Evolutionary conservation across 345 rosid species (phyloP), one percentile per base, ranked within the genome.

Genomic region (Kernera saxatilis): DNA sequence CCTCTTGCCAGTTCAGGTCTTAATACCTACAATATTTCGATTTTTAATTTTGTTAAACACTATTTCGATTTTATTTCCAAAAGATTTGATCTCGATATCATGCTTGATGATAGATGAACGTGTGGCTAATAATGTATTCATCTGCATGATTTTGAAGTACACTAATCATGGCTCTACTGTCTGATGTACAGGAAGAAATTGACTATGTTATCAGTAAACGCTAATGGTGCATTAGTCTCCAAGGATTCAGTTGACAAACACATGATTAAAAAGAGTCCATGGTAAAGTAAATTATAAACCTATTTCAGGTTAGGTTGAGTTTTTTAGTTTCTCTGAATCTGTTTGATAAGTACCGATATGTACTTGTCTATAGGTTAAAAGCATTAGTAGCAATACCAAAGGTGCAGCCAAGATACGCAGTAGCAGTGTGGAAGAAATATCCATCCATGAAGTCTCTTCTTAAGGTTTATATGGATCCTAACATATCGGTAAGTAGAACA

Each of bases 361-460:
- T 33, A 27, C 43, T 18, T 33, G 41, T 49, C 1, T 64, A 69
- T 83, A 94, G 99, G 97, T 79, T 91, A 72, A 94, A 89, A 82
- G 95, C 95, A 12, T 83, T 91, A 82, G 86, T 91, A 59, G 87
- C 95, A 26, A 88, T 94, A 43, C 99, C 97, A 54, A 94, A 94
- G 86, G 97, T 93, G 60, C 98, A 93, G 78, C 97, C 98, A 23
- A 86, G 95, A 69, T 89, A 81, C 67, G 97, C 96, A 3, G 37
- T 91, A 66, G 91, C 98, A 36, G 86, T 91, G 74, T 78, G 87
- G 91, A 89, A 84, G 81, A 85, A 85, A 83, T 91, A 93, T 71
- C 97, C 97, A 14, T 83, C 98, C n/a, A 87, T 91, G 98, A 94
- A 84, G 82, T 85, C 99, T 64, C 96, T 94, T 64, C 80, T 94